Base-by-base conservation (phyloP, 2,329 filamentous ascomycete genomes). In the Tolypocladium endophyticum region DNA sequence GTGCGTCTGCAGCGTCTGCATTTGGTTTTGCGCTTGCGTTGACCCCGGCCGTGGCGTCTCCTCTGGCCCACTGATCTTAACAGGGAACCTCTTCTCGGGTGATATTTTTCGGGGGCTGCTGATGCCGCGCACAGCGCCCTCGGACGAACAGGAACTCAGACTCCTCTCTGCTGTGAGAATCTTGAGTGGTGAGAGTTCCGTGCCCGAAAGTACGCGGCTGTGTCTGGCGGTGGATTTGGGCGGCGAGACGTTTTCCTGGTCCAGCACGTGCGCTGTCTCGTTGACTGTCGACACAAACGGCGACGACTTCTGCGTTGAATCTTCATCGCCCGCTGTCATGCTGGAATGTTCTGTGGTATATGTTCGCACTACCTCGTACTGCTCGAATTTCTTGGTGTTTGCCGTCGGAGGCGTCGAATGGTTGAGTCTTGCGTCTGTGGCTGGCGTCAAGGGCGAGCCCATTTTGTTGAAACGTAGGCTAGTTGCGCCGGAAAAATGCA, bases 31-130 rank as follows among this genome's bases (percentile, higher is more conserved):
- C 28, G 50, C 18, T 30, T 53, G 50, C 6, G 50, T 18, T 36
- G 65, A 62, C 50, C 20, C 35, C 25, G 39, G 7, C 58, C 50
- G 52, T 33, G 64, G 58, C 47, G 62, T 60, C 59, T 67, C 66
- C 57, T 64, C 64, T 55, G 68, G 59, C 59, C 65, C 67, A 72
- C 76, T 80, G 67, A 85, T 74, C 70, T 81, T 84, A 65, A 87
- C 78, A 59, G 84, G 84, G 66, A 87, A 87, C 60, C 84, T 77
- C 70, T 81, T 84, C 63, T 81, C 81, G 20, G 82, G 81, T 47
- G 69, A 79, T 53, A 77, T 63, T 63, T 77, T 81, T 59, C 79
- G 72, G 35, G 81, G 78, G 64, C 77, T 82, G 52, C 74, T 43
- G 35, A 59, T 41, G 73, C 11, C 71, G 67, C 54, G 71, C 64